Evolutionary conservation across 345 rosid species (phyloP), one percentile per base, ranked within the genome.

Genomic region (Eucalyptus rudis): DNA sequence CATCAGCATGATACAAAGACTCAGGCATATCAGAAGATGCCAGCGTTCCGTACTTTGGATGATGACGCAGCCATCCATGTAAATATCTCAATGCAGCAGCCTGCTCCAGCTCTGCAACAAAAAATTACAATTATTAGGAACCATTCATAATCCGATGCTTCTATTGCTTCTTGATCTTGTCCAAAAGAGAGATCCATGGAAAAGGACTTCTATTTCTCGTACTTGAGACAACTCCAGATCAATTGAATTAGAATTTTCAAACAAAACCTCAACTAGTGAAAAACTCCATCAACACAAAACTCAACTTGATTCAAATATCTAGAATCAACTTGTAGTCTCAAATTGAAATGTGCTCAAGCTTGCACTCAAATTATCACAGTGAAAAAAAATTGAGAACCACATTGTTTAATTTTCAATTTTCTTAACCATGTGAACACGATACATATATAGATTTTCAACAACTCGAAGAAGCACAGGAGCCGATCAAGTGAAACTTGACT

Each of bases 51-150:
- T 97, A 98, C 91, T 95, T 96, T 2, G 99, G 95, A 90, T 98
- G 99, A 95, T 97, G 92, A 49, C 87, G 95, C 52, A 98, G 92
- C 99, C 99, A 98, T 88, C 98, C 99, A 89, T 96, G 94, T 51
- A 98, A 92, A 92, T 96, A 98, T 92, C 96, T 96, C 92, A 98
- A 91, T 29, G 99, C 99, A 92, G 99, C 94, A 92, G 95, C 89
- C 93, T 98, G 99, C 93, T 98, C 99, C 94, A 98, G 90, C 92
- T 98, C 99, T 98, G 93, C 91, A 91, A 45, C 76, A 87, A 83
- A 88, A 91, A 49, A 71, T 86, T 36, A 92, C 50, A 90, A 76
- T 29, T 58, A 87, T 76, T 86, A 31, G 47, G 45, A 59, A 51
- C 27, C 56, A 54, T 33, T 24, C 44, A 86, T 33, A 33, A 36